A percentile compares a stretch with the other conserved stretches of the same genome.
phyloP scores from a whole-genome alignment of 176 grass and related monocot genomes.

The Rhynchospora pubera region DNA sequence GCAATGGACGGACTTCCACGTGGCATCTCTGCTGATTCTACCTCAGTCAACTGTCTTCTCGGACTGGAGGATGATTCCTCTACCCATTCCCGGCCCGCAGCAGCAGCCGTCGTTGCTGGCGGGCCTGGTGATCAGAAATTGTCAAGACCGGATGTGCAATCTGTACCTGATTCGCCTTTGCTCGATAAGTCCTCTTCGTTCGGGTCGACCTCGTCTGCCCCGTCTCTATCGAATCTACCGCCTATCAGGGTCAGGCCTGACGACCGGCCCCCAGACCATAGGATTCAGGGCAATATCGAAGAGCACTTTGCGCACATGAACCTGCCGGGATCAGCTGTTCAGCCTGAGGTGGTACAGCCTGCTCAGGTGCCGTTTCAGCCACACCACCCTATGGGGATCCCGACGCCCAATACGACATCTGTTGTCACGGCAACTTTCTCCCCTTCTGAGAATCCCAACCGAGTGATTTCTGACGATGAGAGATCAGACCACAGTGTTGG shows the following conservation, averaged over 20 bases:
- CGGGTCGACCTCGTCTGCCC: constrained; percentile 73
- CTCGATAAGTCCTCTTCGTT: constrained; percentile 86
- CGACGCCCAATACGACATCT: not conserved
- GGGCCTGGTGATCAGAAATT: constrained; percentile 16
- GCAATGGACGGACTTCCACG: constrained; percentile 69
- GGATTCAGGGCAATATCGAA: constrained; percentile 30
- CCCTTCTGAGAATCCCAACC: constrained; percentile 40
- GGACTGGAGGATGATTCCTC: constrained; percentile 90
- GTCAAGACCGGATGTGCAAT: constrained; percentile 61
- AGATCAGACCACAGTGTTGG: constrained; percentile 71
- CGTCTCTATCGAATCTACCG: constrained; percentile 87
- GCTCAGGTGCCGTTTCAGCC: constrained; percentile 36
- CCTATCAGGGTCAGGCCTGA: constrained; percentile 71
- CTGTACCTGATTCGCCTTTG: constrained; percentile 88
- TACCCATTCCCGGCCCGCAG: constrained; percentile 40
- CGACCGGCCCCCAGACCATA: constrained; percentile 32
- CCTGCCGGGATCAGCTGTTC: constrained; percentile 32
- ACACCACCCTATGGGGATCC: constrained; percentile 22
- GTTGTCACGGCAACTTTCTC: constrained; percentile 28
- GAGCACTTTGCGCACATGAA: constrained; percentile 73
- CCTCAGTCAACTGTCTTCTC: constrained; percentile 92
- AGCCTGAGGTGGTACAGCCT: constrained; percentile 25
- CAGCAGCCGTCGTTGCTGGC: constrained; percentile 31
- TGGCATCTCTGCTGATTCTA: constrained; percentile 70
- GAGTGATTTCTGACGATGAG: constrained; percentile 69